Base-by-base conservation (phyloP, 1,284 basidiomycete species). In the Microbotryomycetes sp. region DNA sequence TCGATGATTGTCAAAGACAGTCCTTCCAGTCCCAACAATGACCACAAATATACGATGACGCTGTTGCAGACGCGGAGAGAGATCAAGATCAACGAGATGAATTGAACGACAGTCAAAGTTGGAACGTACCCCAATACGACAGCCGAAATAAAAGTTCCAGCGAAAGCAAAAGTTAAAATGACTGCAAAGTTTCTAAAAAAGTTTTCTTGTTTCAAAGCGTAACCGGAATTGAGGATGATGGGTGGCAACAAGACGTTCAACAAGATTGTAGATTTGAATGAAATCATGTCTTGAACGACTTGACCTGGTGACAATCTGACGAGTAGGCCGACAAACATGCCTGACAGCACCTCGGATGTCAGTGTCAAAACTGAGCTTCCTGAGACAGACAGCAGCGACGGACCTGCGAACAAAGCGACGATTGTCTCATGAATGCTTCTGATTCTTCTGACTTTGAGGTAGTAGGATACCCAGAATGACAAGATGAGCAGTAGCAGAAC, bases 211-310 rank as follows among this genome's bases (percentile, higher is more conserved):
- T 94, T 93, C 58, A 99, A 83, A 76, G 97, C 92, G 76, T 97
- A 99, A 6, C 94, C 94, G 6, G 92, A 97, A 74, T 96, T 94
- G 48, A 99, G 80, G 74, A 99, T 99, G 76, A 99, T 99, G 0
- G 94, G 96, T 2, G 96, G 96, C 2, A 98, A 83, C 12, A 99
- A 81, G 12, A 97, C 82, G 76, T 99, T 98, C 80, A 98, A 94
- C 82, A 99, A 97, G 60, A 98, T 81, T 3, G 93, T 97, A 74
- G 96, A 92, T 76, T 90, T 92, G 64, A 70, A 68, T 26, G 67
- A 65, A 59, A 99, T 81, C 94, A 98, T 98, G 74, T 93, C 90
- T 71, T 92, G 83, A 66, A 99, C 97, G 80, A 93, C 85, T 65
- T 88, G 89, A 19, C 92, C 92, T 0, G 94, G 93, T 1, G 89